Conservation (phyloP, 805 yeast species). For the Tanozyma kutaoensis region DNA sequence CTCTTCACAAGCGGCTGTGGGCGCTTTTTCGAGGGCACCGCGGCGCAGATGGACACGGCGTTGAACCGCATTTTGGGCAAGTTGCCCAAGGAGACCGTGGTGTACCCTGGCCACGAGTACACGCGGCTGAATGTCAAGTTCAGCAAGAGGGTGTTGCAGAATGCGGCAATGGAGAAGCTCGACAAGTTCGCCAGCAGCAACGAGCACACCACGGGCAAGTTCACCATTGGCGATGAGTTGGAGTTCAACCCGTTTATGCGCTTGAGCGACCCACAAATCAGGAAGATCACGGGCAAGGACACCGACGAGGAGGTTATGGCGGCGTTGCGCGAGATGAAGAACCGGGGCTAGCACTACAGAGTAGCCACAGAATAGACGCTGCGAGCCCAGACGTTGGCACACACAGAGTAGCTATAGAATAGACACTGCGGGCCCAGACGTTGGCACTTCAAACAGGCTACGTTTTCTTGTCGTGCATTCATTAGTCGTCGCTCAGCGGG, state of each 20-base stretch:
- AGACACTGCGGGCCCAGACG: no score
- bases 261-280: slow-evolving; percentile 48
- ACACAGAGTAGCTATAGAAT: no score
- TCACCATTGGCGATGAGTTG: slow-evolving; percentile 76
- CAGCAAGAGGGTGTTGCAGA: slow-evolving; percentile 48
- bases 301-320: slow-evolving; percentile 52
- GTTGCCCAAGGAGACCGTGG: slow-evolving; percentile 57
- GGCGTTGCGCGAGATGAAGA: slow-evolving; percentile 64
- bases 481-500: no score
- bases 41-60: slow-evolving; percentile 65
- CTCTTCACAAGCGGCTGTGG: slow-evolving; percentile 93
- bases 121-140: slow-evolving; percentile 73
- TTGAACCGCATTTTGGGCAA: slow-evolving; percentile 43
- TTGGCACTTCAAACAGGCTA: no score
- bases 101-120: slow-evolving; percentile 95
- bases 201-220: slow-evolving; percentile 74
- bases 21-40: slow-evolving; percentile 86
- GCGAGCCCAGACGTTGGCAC: no score
- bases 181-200: slow-evolving; percentile 35
- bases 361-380: no score
- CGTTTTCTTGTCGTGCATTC: no score
- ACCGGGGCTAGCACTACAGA: slow-evolving; percentile 18
- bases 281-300: slow-evolving; percentile 39
- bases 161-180: slow-evolving; percentile 41
- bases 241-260: slow-evolving; percentile 85